Conservation (phyloP, 441 rosid genomes). For the Euphorbia schlechtendalii region DNA sequence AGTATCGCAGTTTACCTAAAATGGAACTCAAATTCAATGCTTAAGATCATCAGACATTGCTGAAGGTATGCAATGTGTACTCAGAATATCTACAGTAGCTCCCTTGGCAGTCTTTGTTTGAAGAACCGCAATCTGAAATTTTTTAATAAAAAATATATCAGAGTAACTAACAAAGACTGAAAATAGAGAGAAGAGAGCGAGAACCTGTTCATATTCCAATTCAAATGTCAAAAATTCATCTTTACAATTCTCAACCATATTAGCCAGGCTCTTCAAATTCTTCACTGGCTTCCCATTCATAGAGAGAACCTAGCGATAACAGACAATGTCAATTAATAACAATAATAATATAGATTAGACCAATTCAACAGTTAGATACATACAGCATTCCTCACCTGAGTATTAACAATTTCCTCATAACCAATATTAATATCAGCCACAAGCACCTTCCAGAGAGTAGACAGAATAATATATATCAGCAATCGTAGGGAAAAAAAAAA, state of each 20-base stretch:
- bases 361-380: background rate
- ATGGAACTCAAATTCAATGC: conserved; percentile 22
- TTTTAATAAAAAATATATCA: background rate
- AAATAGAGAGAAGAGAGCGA: conserved; percentile 11
- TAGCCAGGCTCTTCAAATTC: conserved; percentile 74
- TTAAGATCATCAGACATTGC: conserved; percentile 90
- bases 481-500: background rate
- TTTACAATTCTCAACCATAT: conserved; percentile 71
- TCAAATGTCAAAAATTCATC: conserved; percentile 79
- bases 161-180: background rate
- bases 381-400: conserved; percentile 49
- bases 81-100: conserved; percentile 69
- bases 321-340: background rate
- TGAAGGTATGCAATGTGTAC: conserved; percentile 84
- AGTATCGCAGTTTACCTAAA: conserved; percentile 8
- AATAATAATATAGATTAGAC: conserved; percentile 1
- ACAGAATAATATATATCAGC: conserved; percentile 8
- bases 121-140: conserved; percentile 60
- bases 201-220: conserved; percentile 79
- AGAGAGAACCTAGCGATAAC: conserved; percentile 50
- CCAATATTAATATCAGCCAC: conserved; percentile 95
- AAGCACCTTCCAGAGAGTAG: conserved; percentile 53
- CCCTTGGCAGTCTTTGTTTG: conserved; percentile 63
- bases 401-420: conserved; percentile 86
- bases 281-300: conserved; percentile 80